phyloP scores from a whole-genome alignment of 345 rosid species.

The Murraya paniculata region DNA sequence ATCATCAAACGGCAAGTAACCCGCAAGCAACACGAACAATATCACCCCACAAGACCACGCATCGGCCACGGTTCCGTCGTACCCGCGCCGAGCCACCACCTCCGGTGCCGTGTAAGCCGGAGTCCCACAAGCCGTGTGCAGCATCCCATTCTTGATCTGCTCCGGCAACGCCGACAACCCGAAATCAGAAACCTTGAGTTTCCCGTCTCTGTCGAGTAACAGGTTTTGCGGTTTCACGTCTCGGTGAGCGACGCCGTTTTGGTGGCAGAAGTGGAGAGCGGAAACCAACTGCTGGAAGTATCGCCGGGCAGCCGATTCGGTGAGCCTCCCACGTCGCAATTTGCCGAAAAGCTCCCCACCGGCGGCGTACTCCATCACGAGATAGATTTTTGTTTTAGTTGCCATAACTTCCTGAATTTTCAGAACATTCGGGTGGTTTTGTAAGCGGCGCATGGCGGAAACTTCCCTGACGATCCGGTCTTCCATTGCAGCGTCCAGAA shows the following conservation, averaged over 20 bases:
- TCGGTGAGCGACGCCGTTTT: conserved; percentile 81
- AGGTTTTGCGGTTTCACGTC: conserved; percentile 88
- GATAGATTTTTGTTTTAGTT: conserved; percentile 68
- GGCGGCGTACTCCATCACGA: conserved; percentile 73
- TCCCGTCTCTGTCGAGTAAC: conserved; percentile 60
- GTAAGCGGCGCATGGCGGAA: conserved; percentile 77
- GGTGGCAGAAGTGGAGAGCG: conserved; percentile 77
- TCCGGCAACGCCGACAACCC: conserved; percentile 74
- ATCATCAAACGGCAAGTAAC: conserved; percentile 62
- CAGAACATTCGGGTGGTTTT: conserved; percentile 72
- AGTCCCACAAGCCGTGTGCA: conserved; percentile 80
- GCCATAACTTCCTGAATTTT: conserved; percentile 90
- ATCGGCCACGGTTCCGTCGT: conserved; percentile 74
- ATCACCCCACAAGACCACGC: conserved; percentile 96
- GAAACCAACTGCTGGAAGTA: conserved; percentile 76
- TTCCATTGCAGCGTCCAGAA: conserved; percentile 48
- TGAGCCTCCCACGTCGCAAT: conserved; percentile 42
- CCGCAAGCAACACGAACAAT: conserved; percentile 54
- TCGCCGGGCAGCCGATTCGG: conserved; percentile 53
- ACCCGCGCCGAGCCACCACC: conserved; percentile 43
- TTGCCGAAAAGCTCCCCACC: conserved; percentile 70
- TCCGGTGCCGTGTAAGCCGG: conserved; percentile 84
- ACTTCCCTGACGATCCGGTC: conserved; percentile 64
- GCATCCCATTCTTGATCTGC: conserved; percentile 48
- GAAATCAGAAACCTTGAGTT: conserved; percentile 75